Percentiles rank a stretch among this genome's conserved stretches.
phyloP scores from a whole-genome alignment of 257 asterid species.

The Scutellaria baicalensis region DNA sequence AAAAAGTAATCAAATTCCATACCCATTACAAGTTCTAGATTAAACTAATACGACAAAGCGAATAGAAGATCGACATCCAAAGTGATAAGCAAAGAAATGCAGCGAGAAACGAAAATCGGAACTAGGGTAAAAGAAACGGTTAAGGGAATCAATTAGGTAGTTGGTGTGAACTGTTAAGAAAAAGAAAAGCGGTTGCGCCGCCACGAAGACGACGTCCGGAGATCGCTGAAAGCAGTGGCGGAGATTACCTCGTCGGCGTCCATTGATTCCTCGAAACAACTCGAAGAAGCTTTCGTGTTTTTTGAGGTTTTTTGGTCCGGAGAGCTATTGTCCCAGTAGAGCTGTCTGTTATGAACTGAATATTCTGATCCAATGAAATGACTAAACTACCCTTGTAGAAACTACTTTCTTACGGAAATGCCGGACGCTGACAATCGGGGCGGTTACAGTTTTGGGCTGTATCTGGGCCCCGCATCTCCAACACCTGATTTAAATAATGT shows the following conservation, averaged over 20 bases:
- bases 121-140: conserved; percentile 15
- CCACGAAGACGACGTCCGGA: conserved; percentile 7
- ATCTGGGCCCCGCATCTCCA: conserved; percentile 10
- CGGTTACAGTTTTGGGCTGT: conserved; percentile 23
- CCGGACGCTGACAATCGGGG: conserved; percentile 5
- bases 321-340: conserved; percentile 25
- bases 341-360: conserved; percentile 67
- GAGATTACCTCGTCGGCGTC: conserved; percentile 49
- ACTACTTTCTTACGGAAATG: background rate
- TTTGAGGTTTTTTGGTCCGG: conserved; percentile 39
- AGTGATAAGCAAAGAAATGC: conserved; percentile 16
- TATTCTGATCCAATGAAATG: conserved; percentile 13
- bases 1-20: background rate
- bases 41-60: background rate
- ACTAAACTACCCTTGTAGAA: conserved; percentile 10
- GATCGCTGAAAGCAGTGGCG: conserved; percentile 3
- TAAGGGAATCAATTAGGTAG: conserved; percentile 26
- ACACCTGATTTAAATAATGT: no score
- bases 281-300: conserved; percentile 8
- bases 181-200: conserved; percentile 24
- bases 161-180: conserved; percentile 16
- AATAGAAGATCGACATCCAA: conserved; percentile 12
- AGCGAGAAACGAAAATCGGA: background rate
- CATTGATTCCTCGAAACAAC: conserved; percentile 31
- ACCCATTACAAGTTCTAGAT: background rate